Percentiles rank a stretch among this genome's conserved stretches.
phyloP scores from a whole-genome alignment of 306 rosid genomes.

The Vigna nakashimae region DNA sequence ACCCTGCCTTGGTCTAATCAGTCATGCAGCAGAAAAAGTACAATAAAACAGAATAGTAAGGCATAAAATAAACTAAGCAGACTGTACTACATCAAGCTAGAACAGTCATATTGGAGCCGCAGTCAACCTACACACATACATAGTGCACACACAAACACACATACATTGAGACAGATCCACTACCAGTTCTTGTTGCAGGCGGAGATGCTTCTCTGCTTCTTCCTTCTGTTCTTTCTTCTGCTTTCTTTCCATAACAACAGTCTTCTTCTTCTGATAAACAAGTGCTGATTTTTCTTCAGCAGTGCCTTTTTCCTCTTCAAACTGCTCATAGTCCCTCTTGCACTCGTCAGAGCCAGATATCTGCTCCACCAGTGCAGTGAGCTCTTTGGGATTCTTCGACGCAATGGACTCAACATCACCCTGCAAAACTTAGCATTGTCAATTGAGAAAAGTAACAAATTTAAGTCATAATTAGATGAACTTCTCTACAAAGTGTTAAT shows the following conservation, averaged over 20 bases:
- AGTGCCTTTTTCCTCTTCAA: conserved; percentile 77
- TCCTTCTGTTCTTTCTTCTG: conserved; percentile 98
- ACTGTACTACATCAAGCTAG: neutral
- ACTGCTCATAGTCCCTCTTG: conserved; percentile 86
- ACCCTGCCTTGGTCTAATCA: conserved; percentile 1
- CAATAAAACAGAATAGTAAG: conserved; percentile 1
- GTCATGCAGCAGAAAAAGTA: neutral
- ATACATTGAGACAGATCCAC: conserved; percentile 28
- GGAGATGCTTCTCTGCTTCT: conserved; percentile 91
- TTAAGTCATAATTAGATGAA: neutral
- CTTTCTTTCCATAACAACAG: conserved; percentile 89
- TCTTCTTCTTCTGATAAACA: conserved; percentile 85
- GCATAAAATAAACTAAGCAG: neutral
- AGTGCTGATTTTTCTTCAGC: conserved; percentile 97
- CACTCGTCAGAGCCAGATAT: conserved; percentile 95
- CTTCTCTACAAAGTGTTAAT: neutral
- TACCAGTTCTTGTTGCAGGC: conserved; percentile 82
- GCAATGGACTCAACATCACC: conserved; percentile 99
- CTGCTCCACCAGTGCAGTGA: conserved; percentile 90
- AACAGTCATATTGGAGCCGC: neutral
- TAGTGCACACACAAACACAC: conserved; percentile 24
- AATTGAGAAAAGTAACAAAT: neutral
- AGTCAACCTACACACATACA: neutral
- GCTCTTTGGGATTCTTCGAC: conserved; percentile 93
- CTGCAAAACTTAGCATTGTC: conserved; percentile 49